Percentiles rank a stretch among this genome's conserved stretches.
phyloP scores from a whole-genome alignment of 495 filamentous ascomycete species.

The Ascodesmis nigricans region DNA sequence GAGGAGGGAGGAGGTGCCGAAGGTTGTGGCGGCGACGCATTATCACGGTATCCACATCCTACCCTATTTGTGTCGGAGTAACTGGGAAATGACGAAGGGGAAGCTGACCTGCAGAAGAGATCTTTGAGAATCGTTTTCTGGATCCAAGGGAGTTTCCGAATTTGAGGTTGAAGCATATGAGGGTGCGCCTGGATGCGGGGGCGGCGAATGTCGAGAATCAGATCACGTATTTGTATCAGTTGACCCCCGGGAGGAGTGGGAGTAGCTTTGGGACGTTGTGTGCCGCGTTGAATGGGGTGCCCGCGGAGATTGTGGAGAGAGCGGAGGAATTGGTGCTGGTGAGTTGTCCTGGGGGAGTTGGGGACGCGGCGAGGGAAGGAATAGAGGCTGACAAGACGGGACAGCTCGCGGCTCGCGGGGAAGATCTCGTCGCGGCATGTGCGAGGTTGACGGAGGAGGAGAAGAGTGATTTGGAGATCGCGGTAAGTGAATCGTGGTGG shows the following conservation, averaged over 20 bases:
- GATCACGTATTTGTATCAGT: constrained; percentile 74
- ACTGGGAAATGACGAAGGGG: constrained; percentile 1
- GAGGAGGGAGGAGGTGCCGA: constrained; percentile 38
- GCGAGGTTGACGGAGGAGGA: constrained; percentile 39
- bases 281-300: constrained; percentile 54
- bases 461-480: constrained; percentile 36
- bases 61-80: neutral
- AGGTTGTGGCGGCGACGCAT: constrained; percentile 73
- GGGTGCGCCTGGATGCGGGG: constrained; percentile 46
- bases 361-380: no score
- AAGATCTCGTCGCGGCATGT: constrained; percentile 53
- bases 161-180: constrained; percentile 65
- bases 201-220: constrained; percentile 42
- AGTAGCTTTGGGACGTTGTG: constrained; percentile 72
- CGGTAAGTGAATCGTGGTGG: constrained; percentile 20
- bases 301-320: constrained; percentile 43
- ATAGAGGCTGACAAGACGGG: constrained; percentile 57
- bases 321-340: no score
- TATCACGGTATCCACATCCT: constrained; percentile 35
- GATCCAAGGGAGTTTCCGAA: constrained; percentile 29
- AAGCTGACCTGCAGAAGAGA: constrained; percentile 36
- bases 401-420: constrained; percentile 42
- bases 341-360: no score
- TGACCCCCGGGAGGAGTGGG: constrained; percentile 42
- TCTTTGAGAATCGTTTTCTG: constrained; percentile 58